Evolutionary conservation across 371 early-diverging fungal species (phyloP).

Genomic region (Entomophthora muscae): DNA sequence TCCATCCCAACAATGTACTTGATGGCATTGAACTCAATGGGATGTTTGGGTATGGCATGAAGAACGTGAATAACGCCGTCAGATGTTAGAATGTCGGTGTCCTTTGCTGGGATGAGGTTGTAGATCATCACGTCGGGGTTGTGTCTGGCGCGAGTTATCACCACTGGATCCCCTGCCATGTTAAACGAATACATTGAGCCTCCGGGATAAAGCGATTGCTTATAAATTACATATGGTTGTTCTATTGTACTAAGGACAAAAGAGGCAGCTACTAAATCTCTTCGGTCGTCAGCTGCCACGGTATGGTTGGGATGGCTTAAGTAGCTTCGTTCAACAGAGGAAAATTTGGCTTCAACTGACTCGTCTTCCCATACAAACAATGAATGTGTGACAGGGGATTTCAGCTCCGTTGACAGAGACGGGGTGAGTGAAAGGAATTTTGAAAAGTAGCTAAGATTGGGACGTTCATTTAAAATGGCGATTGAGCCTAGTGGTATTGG

Average conservation of each 20-base stretch:
- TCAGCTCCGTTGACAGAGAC: background rate
- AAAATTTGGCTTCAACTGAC: background rate
- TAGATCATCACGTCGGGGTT: background rate
- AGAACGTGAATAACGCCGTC: constrained; percentile 8
- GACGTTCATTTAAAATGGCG: background rate
- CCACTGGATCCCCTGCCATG: background rate
- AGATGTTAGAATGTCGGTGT: background rate
- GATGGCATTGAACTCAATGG: constrained; percentile 1
- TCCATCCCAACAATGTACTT: constrained; percentile 4
- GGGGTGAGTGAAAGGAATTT: background rate
- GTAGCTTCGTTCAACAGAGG: background rate
- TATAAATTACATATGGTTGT: background rate
- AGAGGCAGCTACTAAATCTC: background rate
- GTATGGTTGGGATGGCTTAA: background rate
- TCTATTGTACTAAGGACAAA: background rate
- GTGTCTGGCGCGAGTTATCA: background rate
- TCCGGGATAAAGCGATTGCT: background rate
- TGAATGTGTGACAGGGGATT: background rate
- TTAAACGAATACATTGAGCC: background rate
- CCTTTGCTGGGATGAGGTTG: background rate
- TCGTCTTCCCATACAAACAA: constrained; percentile 5
- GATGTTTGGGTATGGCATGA: no score
- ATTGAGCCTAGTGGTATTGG: background rate
- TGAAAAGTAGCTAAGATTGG: background rate
- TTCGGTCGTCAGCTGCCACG: background rate